Evolutionary conservation across 331 rosid species (phyloP).

Genomic region (Dryas integrifolia): DNA sequence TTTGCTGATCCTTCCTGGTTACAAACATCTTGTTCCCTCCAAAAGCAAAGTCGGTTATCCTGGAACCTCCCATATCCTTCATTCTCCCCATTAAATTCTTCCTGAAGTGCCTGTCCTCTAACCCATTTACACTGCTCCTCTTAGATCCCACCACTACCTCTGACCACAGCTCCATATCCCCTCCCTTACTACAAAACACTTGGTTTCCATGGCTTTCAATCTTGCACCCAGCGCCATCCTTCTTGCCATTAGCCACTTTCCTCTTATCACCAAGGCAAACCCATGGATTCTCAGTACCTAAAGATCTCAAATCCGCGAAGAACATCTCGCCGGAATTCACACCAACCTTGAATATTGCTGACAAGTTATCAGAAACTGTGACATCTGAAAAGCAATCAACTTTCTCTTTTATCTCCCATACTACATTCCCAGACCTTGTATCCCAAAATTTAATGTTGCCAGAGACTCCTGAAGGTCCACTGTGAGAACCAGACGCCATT

Average conservation of each 20-base stretch:
- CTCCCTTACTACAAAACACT: conserved; percentile 75
- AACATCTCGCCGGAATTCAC: conserved; percentile 67
- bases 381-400: conserved; percentile 82
- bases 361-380: conserved; percentile 56
- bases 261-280: conserved; percentile 64
- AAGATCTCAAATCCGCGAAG: conserved; percentile 56
- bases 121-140: conserved; percentile 18
- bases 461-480: conserved; percentile 86
- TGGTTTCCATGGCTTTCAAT: conserved; percentile 78
- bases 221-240: conserved; percentile 74
- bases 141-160: conserved; percentile 55
- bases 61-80: conserved; percentile 69
- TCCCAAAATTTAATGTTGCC: conserved; percentile 83
- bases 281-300: conserved; percentile 63
- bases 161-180: conserved; percentile 76
- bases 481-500: conserved; percentile 92
- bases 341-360: conserved; percentile 75
- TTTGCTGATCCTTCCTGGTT: conserved; percentile 71
- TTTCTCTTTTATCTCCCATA: conserved; percentile 70
- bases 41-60: conserved; percentile 57
- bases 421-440: conserved; percentile 57
- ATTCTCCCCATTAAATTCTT: conserved; percentile 79
- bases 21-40: conserved; percentile 91
- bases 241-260: conserved; percentile 56
- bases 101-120: conserved; percentile 56